Conservation (phyloP, 1,284 basidiomycete species). For the Schizopora paradoxa region DNA sequence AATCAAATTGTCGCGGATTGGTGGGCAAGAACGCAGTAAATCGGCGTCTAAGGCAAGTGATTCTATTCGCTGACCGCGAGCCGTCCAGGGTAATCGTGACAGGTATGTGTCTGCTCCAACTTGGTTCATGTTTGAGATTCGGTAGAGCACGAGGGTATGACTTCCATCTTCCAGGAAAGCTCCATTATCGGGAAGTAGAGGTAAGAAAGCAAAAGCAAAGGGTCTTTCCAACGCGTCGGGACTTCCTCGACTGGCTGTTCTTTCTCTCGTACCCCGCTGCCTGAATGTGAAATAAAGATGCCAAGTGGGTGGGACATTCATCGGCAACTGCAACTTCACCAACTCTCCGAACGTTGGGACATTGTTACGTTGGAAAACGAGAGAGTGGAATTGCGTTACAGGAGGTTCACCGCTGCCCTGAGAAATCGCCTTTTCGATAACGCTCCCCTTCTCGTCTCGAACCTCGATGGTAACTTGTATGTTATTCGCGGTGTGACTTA, state of each 20-base stretch:
- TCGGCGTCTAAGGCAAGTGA: constrained; percentile 57
- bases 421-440: constrained; percentile 71
- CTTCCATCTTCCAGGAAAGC: constrained; percentile 90
- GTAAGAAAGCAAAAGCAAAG: constrained; percentile 91
- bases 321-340: constrained; percentile 80
- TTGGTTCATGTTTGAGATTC: constrained; percentile 62
- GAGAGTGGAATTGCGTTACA: constrained; percentile 80
- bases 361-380: constrained; percentile 83
- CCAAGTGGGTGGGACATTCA: constrained; percentile 67
- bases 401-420: constrained; percentile 83
- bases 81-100: constrained; percentile 54
- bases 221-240: constrained; percentile 57
- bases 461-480: constrained; percentile 91
- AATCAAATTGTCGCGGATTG: constrained; percentile 73
- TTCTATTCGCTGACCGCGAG: constrained; percentile 51
- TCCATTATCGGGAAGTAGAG: constrained; percentile 73
- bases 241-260: constrained; percentile 33
- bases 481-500: constrained; percentile 56
- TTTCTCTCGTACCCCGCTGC: constrained; percentile 61
- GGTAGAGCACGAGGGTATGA: constrained; percentile 81
- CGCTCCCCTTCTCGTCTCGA: constrained; percentile 69
- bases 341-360: constrained; percentile 92
- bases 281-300: constrained; percentile 95
- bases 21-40: constrained; percentile 59
- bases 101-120: constrained; percentile 69